These are phyloP conservation scores for Teunomyces cretensis DNA, from an alignment of 805 yeast species.

Conservation along the genomic window DNA sequence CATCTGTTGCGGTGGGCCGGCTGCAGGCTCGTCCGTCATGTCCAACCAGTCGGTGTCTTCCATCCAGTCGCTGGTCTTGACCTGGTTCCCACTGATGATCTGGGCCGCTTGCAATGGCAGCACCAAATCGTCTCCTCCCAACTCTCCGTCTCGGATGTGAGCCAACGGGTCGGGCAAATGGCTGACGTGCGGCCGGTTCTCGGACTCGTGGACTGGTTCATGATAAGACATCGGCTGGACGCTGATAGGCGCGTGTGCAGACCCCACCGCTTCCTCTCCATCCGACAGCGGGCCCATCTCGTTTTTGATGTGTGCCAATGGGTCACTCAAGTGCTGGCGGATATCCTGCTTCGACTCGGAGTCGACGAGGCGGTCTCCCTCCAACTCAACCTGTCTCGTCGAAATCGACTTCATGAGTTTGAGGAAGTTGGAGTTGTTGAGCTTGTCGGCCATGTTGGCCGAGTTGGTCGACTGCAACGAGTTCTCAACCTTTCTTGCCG, in stretches of 20 bases:
- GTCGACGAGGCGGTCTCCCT: slow-evolving; percentile 40
- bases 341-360: slow-evolving; percentile 19
- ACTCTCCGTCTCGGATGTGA: slow-evolving; percentile 41
- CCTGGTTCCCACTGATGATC: slow-evolving; percentile 42
- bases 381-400: slow-evolving; percentile 36
- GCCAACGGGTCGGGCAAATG: slow-evolving; percentile 46
- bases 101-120: slow-evolving; percentile 41
- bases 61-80: slow-evolving; percentile 33
- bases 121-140: slow-evolving; percentile 22
- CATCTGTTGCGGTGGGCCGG: not conserved
- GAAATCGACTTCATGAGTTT: slow-evolving; percentile 41
- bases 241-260: not conserved
- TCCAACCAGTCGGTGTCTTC: slow-evolving; percentile 29
- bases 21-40: slow-evolving; percentile 9
- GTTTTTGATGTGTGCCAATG: slow-evolving; percentile 10
- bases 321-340: slow-evolving; percentile 17
- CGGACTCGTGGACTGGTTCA: slow-evolving; percentile 13
- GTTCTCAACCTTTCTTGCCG: slow-evolving; percentile 36
- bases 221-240: slow-evolving; percentile 7
- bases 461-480: slow-evolving; percentile 17
- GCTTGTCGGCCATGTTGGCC: slow-evolving; percentile 24
- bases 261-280: not conserved
- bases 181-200: slow-evolving; percentile 8
- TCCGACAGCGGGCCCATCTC: not conserved
- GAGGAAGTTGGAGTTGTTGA: slow-evolving; percentile 36